Conservation (phyloP, 2,329 filamentous ascomycete genomes). For the Phoma sp. region DNA sequence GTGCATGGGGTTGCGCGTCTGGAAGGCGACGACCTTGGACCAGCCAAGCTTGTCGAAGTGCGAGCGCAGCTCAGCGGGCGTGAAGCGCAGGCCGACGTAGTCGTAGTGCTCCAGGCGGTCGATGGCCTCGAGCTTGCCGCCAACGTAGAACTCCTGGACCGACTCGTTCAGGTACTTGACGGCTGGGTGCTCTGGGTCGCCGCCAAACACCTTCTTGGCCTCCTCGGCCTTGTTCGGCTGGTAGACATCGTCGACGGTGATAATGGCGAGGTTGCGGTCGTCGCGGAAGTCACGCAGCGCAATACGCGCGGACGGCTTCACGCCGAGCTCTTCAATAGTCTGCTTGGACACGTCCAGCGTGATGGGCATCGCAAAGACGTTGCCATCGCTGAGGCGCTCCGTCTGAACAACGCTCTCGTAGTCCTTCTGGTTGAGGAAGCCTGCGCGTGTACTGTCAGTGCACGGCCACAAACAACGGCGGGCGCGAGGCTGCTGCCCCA, state of each 20-base stretch:
- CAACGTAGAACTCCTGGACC: constrained; percentile 88
- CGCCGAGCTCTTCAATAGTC: constrained; percentile 74
- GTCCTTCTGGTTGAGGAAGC: constrained; percentile 97
- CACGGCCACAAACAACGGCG: background rate
- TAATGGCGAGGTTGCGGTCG: constrained; percentile 92
- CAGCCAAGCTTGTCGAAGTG: constrained; percentile 99
- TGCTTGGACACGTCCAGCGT: constrained; percentile 83
- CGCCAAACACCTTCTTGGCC: constrained; percentile 93
- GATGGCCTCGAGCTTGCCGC: constrained; percentile 94
- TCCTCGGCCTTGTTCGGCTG: constrained; percentile 94
- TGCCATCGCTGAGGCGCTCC: constrained; percentile 84
- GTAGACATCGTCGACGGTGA: constrained; percentile 96
- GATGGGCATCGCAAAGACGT: constrained; percentile 96
- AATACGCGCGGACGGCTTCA: constrained; percentile 82
- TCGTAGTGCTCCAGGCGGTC: constrained; percentile 98
- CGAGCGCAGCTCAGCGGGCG: constrained; percentile 89
- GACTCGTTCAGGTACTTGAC: constrained; percentile 86
- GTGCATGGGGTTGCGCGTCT: constrained; percentile 98
- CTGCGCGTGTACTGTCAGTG: constrained; percentile 55
- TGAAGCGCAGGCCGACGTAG: constrained; percentile 94
- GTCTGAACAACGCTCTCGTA: constrained; percentile 93
- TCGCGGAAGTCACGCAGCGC: constrained; percentile 95
- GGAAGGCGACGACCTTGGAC: constrained; percentile 97
- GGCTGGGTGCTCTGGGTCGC: constrained; percentile 89
- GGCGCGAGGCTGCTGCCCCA: constrained; percentile 11